phyloP scores from a whole-genome alignment of 768 basidiomycete species.

The Tylopilus balloui region DNA sequence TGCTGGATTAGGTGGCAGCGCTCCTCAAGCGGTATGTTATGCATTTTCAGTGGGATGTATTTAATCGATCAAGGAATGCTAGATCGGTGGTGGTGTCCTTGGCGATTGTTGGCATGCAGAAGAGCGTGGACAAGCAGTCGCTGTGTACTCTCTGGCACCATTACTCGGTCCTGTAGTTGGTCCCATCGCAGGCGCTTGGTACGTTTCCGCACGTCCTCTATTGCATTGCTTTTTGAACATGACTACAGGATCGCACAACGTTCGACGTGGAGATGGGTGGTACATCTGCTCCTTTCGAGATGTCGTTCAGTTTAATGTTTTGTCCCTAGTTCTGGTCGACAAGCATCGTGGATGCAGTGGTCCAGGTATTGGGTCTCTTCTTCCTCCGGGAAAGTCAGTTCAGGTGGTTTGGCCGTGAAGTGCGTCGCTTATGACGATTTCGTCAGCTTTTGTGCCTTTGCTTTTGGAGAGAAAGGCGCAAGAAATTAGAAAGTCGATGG shows the following conservation, averaged over 20 bases:
- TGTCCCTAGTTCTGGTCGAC: conserved; percentile 58
- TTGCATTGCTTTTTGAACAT: neutral
- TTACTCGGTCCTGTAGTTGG: conserved; percentile 63
- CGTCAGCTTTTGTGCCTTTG: conserved; percentile 26
- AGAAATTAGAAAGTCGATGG: conserved; percentile 40
- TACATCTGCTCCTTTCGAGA: conserved; percentile 25
- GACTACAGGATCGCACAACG: conserved; percentile 47
- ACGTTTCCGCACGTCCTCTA: conserved; percentile 1
- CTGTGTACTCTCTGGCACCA: conserved; percentile 62
- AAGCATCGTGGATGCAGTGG: conserved; percentile 47
- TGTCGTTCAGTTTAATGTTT: neutral
- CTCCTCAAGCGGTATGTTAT: conserved; percentile 48
- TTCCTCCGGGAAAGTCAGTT: conserved; percentile 60
- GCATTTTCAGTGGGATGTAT: neutral
- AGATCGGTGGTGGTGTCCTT: conserved; percentile 65
- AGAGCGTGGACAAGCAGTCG: conserved; percentile 59
- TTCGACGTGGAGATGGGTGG: conserved; percentile 72
- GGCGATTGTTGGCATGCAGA: conserved; percentile 60
- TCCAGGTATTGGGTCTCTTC: conserved; percentile 55
- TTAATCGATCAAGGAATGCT: neutral
- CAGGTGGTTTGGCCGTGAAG: neutral
- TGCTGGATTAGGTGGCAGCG: conserved; percentile 68
- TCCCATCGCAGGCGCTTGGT: conserved; percentile 61
- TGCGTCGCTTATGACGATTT: conserved; percentile 13
- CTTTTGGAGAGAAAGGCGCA: conserved; percentile 50